phyloP scores from a whole-genome alignment of 176 grass and related monocot genomes.

The Panicum miliaceum region DNA sequence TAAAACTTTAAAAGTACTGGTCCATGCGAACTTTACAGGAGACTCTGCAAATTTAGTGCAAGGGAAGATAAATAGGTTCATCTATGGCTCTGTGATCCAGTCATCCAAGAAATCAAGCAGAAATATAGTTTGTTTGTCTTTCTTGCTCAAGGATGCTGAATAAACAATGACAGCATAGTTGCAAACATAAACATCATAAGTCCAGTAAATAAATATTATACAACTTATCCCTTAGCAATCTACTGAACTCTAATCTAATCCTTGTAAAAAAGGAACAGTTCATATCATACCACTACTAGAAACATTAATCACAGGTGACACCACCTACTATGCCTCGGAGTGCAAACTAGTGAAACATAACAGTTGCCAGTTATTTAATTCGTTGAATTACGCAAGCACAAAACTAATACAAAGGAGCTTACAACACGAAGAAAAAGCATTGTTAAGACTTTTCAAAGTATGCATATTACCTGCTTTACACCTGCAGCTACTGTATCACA shows the following conservation, averaged over 20 bases:
- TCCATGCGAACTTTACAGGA: neutral
- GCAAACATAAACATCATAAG: neutral
- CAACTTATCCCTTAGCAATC: neutral
- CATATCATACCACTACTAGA: slow-evolving; percentile 4
- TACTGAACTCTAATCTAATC: neutral
- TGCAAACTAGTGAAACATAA: neutral
- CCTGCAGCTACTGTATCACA: slow-evolving; percentile 47
- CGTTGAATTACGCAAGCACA: neutral
- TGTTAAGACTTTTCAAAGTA: neutral
- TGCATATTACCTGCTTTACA: slow-evolving; percentile 16
- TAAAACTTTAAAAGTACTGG: neutral
- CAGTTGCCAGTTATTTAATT: neutral
- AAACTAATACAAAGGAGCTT: neutral
- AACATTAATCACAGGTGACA: neutral
- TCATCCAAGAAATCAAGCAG: neutral
- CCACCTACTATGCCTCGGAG: neutral
- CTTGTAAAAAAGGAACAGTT: neutral
- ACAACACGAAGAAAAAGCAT: neutral
- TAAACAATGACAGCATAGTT: neutral
- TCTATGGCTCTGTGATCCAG: neutral
- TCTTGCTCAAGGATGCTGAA: neutral
- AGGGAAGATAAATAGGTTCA: neutral
- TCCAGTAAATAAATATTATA: neutral
- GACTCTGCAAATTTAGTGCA: neutral
- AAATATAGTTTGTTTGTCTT: neutral